Conservation (phyloP, 371 early-diverging fungal species). For the Furculomyces boomerangus region DNA sequence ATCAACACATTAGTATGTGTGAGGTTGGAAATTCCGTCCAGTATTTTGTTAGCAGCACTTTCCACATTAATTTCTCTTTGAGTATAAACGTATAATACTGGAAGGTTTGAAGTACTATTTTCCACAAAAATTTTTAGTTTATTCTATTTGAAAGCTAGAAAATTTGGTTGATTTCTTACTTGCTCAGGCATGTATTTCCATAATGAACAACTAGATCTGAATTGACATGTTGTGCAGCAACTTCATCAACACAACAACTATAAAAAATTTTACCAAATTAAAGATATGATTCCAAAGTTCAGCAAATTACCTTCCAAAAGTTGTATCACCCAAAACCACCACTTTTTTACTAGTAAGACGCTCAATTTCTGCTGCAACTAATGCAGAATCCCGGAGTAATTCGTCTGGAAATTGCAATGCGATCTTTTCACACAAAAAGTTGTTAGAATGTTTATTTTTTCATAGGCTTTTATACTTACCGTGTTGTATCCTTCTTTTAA, state of each 20-base stretch:
- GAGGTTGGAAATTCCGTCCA: conserved; percentile 12
- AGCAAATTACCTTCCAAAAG: conserved; percentile 51
- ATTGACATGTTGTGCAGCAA: conserved; percentile 75
- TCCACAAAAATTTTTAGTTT: not conserved
- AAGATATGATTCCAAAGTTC: not conserved
- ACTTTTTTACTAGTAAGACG: conserved; percentile 27
- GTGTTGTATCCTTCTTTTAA: too few species aligned
- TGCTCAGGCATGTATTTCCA: conserved; percentile 76
- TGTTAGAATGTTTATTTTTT: too few species aligned
- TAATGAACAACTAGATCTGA: conserved; percentile 81
- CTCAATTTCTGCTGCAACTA: conserved; percentile 31
- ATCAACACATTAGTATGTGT: not conserved
- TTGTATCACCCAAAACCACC: conserved; percentile 80
- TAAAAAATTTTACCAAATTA: not conserved
- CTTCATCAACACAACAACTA: conserved; percentile 92
- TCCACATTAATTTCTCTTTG: conserved; percentile 40
- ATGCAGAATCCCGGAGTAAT: conserved; percentile 47
- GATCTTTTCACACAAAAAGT: too few species aligned
- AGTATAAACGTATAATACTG: conserved; percentile 79
- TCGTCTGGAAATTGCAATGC: conserved; percentile 91
- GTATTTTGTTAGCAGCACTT: conserved; percentile 28
- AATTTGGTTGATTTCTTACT: conserved; percentile 26
- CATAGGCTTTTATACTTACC: too few species aligned
- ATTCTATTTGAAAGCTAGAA: too few species aligned
- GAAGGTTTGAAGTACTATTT: conserved; percentile 40